Conservation (phyloP, 139 green algal genomes). For the Chlamydomonas eustigma region DNA sequence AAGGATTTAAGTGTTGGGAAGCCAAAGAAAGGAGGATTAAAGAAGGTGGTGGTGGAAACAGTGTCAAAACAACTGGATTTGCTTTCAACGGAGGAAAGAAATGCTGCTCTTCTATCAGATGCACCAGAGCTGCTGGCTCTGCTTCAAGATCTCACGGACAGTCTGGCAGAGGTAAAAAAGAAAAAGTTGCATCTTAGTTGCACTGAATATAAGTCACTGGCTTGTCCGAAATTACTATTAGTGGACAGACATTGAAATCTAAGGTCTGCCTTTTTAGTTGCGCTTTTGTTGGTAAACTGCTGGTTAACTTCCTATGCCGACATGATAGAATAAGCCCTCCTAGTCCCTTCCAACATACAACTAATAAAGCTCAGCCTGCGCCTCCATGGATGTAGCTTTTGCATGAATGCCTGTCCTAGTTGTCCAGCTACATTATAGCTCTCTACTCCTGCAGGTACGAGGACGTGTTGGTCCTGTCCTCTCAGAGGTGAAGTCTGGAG, state of each 20-base stretch:
- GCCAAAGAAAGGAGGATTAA: too few species aligned
- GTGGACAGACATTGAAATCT: too few species aligned
- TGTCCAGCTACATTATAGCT: too few species aligned
- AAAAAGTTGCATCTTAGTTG: not conserved
- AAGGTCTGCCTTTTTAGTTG: not conserved
- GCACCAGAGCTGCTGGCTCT: conserved; percentile 81
- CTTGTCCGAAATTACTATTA: too few species aligned
- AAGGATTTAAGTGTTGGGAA: too few species aligned
- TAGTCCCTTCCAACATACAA: too few species aligned
- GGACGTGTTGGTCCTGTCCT: conserved; percentile 70
- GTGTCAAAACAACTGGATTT: conserved; percentile 41
- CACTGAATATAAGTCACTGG: not conserved
- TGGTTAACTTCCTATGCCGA: too few species aligned
- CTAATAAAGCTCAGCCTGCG: too few species aligned
- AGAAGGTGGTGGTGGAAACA: conserved; percentile 52
- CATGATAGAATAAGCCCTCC: too few species aligned
- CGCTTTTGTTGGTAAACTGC: not conserved
- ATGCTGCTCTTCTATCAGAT: conserved; percentile 54
- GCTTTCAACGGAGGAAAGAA: conserved; percentile 33
- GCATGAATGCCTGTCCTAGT: too few species aligned
- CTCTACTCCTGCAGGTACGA: conserved; percentile 20
- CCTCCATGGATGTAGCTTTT: too few species aligned
- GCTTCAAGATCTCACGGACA: conserved; percentile 39
- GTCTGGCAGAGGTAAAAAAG: conserved; percentile 37
- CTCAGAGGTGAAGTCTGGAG: conserved; percentile 57